Conservation (phyloP, 352 stramenopile species). For the Globisporangium iwayamae region DNA sequence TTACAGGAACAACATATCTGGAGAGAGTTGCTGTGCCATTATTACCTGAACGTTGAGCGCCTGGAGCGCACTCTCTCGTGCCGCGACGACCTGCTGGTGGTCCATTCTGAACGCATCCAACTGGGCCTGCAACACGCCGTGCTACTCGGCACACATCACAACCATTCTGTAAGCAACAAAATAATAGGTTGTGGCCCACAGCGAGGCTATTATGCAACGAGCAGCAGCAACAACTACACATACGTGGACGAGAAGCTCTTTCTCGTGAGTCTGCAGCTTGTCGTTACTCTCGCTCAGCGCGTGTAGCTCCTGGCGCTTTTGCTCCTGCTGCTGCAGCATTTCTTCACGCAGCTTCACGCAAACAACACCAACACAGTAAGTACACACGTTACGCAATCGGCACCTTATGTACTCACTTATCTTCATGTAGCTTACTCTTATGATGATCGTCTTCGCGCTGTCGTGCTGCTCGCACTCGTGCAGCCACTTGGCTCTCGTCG, state of each 20-base stretch:
- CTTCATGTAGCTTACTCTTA: neutral
- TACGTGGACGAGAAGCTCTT: slow-evolving; percentile 11
- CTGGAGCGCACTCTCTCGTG: slow-evolving; percentile 16
- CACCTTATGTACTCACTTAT: neutral
- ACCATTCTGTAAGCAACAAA: neutral
- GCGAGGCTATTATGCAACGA: neutral
- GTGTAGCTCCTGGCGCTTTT: slow-evolving; percentile 17
- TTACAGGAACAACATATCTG: neutral
- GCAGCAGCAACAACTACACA: neutral
- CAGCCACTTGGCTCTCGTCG: slow-evolving; percentile 15
- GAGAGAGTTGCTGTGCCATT: too few species aligned
- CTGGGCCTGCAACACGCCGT: slow-evolving; percentile 10
- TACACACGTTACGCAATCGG: neutral
- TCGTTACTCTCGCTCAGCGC: slow-evolving; percentile 3
- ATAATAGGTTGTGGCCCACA: too few species aligned
- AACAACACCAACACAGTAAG: neutral
- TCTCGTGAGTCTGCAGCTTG: neutral
- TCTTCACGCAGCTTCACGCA: slow-evolving; percentile 7
- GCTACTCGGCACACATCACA: neutral
- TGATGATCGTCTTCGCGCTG: neutral
- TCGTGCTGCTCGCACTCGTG: slow-evolving; percentile 13
- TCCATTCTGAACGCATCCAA: slow-evolving; percentile 20
- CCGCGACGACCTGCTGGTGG: slow-evolving; percentile 16
- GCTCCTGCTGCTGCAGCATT: slow-evolving; percentile 13
- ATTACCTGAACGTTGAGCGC: slow-evolving; percentile 22